phyloP scores from a whole-genome alignment of 2,329 filamentous ascomycete species.

The Lecanicillium sp. region DNA sequence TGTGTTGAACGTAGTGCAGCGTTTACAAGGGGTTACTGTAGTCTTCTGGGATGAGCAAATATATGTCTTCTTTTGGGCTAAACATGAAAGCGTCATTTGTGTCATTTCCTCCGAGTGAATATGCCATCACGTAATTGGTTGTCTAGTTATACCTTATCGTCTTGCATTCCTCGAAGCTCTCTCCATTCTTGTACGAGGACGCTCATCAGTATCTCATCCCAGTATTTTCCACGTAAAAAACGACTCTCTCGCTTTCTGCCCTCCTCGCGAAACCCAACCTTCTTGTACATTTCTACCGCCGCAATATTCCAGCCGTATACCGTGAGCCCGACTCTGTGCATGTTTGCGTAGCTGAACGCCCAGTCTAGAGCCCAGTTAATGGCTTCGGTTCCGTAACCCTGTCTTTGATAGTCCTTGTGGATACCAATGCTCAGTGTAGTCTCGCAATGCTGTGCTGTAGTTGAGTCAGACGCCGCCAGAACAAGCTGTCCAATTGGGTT shows the following conservation, averaged over 20 bases:
- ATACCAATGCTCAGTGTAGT: conserved; percentile 26
- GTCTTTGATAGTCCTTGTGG: conserved; percentile 21
- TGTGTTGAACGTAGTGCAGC: no score
- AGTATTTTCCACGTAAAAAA: conserved; percentile 29
- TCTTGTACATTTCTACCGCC: conserved; percentile 30
- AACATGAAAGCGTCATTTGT: no score
- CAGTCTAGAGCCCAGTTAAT: conserved; percentile 35
- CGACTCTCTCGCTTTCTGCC: conserved; percentile 22
- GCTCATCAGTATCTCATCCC: conserved; percentile 19
- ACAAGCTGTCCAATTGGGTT: neutral
- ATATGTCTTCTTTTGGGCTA: no score
- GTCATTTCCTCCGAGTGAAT: no score
- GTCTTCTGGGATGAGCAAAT: no score
- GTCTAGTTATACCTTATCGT: neutral
- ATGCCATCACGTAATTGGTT: no score
- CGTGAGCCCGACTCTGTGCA: conserved; percentile 32
- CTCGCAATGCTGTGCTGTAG: neutral
- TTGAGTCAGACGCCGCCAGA: neutral
- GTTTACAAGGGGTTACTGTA: no score
- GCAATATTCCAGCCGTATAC: conserved; percentile 32
- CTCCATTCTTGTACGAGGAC: conserved; percentile 28
- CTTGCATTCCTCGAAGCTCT: neutral
- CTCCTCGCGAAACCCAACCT: conserved; percentile 32
- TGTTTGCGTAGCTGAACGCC: conserved; percentile 29
- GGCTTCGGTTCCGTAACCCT: conserved; percentile 35